These are phyloP conservation scores for Giardia muris DNA, from an alignment of 208 protist genomes.

Conservation along the genomic window DNA sequence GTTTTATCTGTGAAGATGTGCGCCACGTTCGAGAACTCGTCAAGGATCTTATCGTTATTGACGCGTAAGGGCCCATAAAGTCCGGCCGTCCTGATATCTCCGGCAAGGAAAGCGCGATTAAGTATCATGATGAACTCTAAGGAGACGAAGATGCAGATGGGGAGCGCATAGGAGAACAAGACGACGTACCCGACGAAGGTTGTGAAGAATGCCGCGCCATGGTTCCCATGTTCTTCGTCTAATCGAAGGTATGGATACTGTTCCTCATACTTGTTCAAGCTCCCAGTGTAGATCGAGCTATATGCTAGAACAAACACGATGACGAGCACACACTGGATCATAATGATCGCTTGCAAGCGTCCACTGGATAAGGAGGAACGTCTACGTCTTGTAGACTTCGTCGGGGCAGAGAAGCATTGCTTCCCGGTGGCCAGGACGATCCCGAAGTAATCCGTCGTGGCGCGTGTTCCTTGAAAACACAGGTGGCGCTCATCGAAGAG, in stretches of 20 bases:
- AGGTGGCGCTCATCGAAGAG: neutral
- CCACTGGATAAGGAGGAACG: neutral
- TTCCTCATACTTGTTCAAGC: neutral
- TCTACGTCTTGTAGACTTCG: neutral
- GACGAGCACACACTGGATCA: neutral
- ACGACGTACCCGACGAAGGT: neutral
- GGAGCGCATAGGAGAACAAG: neutral
- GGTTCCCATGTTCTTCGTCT: neutral
- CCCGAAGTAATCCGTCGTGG: neutral
- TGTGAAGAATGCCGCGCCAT: neutral
- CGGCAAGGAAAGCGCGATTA: neutral
- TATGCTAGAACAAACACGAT: neutral
- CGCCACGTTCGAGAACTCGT: neutral
- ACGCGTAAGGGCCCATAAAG: neutral
- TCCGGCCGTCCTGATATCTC: neutral
- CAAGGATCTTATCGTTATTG: neutral
- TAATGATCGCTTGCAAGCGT: neutral
- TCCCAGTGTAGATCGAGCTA: neutral
- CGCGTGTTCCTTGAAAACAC: neutral
- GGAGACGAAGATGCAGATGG: neutral
- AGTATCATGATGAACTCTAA: neutral
- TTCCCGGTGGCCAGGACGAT: neutral
- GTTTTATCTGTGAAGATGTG: slow-evolving; percentile 4
- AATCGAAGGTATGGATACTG: neutral
- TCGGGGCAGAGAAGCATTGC: neutral